Evolutionary conservation across 257 asterid species (phyloP).

Genomic region (Orobanche coerulescens): DNA sequence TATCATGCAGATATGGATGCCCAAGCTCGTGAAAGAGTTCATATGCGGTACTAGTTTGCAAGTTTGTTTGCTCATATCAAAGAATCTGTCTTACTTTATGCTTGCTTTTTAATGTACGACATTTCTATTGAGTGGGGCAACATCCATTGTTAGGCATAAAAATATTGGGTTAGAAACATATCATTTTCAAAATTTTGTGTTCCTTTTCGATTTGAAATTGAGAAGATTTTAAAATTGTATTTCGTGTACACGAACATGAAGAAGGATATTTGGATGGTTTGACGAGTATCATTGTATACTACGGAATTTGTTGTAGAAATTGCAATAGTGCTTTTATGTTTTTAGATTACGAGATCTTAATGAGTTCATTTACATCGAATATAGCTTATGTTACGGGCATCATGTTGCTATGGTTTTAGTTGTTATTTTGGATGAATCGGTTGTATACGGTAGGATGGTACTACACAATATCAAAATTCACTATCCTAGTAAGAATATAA

Average conservation of each 20-base stretch:
- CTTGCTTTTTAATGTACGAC: constrained; percentile 20
- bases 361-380: constrained; percentile 4
- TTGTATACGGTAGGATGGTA: constrained; percentile 5
- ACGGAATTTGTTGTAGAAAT: constrained; percentile 8
- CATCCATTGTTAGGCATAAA: not conserved
- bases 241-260: constrained; percentile 6
- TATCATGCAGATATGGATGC: constrained; percentile 97
- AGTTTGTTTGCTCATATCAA: constrained; percentile 19
- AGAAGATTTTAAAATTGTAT: constrained; percentile 12
- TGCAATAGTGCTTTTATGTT: not conserved
- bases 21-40: constrained; percentile 79
- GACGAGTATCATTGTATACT: not conserved
- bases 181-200: not conserved
- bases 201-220: constrained; percentile 11
- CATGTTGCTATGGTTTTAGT: not conserved
- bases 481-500: constrained; percentile 9
- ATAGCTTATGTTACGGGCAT: constrained; percentile 9
- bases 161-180: not conserved
- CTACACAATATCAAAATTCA: not conserved
- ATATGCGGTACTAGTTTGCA: constrained; percentile 45
- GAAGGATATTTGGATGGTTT: constrained; percentile 2
- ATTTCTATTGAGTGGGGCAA: constrained; percentile 5
- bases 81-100: constrained; percentile 15
- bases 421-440: constrained; percentile 1
- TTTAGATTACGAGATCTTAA: not conserved